A percentile compares a stretch with the other conserved stretches of the same genome.
Conservation (phyloP, 495 filamentous ascomycete genomes). For the Hyphodiscus hymeniophilus region DNA sequence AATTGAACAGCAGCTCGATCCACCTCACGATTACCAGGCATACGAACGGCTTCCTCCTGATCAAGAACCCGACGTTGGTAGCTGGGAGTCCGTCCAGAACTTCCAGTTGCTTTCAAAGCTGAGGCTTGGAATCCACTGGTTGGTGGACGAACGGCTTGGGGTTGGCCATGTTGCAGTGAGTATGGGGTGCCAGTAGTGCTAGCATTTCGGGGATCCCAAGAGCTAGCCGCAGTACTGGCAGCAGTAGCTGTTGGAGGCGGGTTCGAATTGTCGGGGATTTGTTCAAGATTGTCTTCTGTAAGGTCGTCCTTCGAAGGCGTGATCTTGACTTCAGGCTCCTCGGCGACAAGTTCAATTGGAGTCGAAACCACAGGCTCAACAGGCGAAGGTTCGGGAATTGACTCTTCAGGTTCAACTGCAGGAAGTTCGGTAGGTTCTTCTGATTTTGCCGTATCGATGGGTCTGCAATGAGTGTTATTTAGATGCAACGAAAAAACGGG, state of each 20-base stretch:
- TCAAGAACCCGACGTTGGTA: conserved; percentile 79
- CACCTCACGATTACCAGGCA: conserved; percentile 97
- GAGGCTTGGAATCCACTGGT: conserved; percentile 62
- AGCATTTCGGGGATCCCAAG: conserved; percentile 58
- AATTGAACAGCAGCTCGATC: conserved; percentile 95
- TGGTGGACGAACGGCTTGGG: conserved; percentile 47
- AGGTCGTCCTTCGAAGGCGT: conserved; percentile 73
- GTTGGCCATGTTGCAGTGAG: conserved; percentile 46
- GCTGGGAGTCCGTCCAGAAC: conserved; percentile 55
- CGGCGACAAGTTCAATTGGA: conserved; percentile 13
- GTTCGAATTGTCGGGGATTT: conserved; percentile 70
- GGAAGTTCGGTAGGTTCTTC: conserved; percentile 16
- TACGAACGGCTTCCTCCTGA: conserved; percentile 94
- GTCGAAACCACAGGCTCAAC: conserved; percentile 6
- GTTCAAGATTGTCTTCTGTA: conserved; percentile 86
- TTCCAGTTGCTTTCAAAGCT: conserved; percentile 65
- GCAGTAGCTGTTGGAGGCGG: conserved; percentile 71
- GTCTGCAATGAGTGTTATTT: conserved; percentile 12
- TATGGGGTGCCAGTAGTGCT: conserved; percentile 44
- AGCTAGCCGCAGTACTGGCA: conserved; percentile 85
- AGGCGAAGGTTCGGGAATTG: conserved; percentile 9
- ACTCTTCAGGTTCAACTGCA: conserved; percentile 14
- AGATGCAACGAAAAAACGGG: background rate
- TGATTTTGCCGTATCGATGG: conserved; percentile 9
- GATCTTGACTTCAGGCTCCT: conserved; percentile 47